phyloP scores from a whole-genome alignment of 345 rosid species.

The Geranium brycei region DNA sequence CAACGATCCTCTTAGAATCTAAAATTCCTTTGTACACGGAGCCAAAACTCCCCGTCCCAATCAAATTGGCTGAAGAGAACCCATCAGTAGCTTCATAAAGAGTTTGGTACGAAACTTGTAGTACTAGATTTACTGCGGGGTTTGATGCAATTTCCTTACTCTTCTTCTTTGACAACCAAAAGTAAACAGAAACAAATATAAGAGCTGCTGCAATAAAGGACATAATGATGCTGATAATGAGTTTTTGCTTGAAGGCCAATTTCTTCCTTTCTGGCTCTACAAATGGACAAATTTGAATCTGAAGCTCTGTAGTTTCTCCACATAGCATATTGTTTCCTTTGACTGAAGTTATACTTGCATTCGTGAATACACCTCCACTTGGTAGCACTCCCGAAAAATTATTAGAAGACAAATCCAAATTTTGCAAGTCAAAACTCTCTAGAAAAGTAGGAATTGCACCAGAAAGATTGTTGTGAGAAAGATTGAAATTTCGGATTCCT shows the following conservation, averaged over 20 bases:
- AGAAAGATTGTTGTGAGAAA: neutral
- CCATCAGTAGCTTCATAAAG: constrained; percentile 7
- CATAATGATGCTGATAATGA: neutral
- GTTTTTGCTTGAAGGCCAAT: neutral
- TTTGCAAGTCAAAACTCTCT: constrained; percentile 1
- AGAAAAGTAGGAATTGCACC: constrained; percentile 6
- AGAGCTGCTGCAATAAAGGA: neutral
- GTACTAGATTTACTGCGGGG: neutral
- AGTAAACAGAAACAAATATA: neutral
- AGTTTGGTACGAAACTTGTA: constrained; percentile 10
- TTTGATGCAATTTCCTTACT: neutral
- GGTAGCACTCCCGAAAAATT: constrained; percentile 15
- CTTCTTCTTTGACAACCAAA: neutral
- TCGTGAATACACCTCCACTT: constrained; percentile 10
- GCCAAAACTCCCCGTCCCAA: constrained; percentile 13
- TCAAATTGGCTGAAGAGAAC: constrained; percentile 7
- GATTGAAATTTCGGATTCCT: neutral
- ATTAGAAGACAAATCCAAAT: constrained; percentile 14
- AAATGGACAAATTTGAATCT: constrained; percentile 4
- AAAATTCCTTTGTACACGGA: constrained; percentile 10
- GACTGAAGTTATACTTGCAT: constrained; percentile 2
- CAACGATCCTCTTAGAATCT: neutral
- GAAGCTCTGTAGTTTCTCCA: constrained; percentile 3
- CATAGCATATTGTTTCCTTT: constrained; percentile 10
- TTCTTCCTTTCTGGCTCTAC: neutral